A percentile compares a stretch with the other conserved stretches of the same genome.
These are phyloP conservation scores for Colletotrichum acutatum DNA, from an alignment of 2,329 filamentous ascomycete genomes.

Conservation along the genomic window DNA sequence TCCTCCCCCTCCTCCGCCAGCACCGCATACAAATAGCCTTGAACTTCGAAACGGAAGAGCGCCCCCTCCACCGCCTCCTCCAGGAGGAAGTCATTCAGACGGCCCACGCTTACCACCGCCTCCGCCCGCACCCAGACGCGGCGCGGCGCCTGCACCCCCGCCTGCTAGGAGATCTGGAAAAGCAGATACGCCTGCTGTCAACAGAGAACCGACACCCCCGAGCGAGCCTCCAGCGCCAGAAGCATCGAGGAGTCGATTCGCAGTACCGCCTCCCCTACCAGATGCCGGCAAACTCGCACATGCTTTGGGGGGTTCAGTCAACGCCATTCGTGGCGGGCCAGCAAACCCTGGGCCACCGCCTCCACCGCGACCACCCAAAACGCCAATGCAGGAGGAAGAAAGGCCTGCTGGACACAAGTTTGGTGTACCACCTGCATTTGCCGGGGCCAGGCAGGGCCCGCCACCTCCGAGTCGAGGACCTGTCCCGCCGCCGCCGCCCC, in stretches of 20 bases:
- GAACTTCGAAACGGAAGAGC: constrained; percentile 45
- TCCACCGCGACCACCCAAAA: constrained; percentile 76
- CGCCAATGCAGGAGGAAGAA: constrained; percentile 74
- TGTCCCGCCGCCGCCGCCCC: constrained; percentile 77
- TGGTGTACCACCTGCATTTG: constrained; percentile 83
- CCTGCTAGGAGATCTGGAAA: constrained; percentile 70
- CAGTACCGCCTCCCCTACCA: constrained; percentile 79
- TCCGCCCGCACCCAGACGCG: constrained; percentile 49
- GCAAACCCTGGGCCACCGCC: constrained; percentile 69
- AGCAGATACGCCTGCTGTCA: constrained; percentile 51
- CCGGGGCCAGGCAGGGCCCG: constrained; percentile 75
- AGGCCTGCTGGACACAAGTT: constrained; percentile 67
- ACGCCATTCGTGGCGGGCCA: constrained; percentile 41
- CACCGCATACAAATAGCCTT: constrained; percentile 45
- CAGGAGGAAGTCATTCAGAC: constrained; percentile 36
- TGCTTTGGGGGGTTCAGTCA: constrained; percentile 52
- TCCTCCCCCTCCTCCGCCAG: constrained; percentile 42
- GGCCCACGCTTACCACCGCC: constrained; percentile 54
- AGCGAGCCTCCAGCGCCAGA: constrained; percentile 76
- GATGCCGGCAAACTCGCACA: constrained; percentile 90
- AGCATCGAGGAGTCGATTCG: constrained; percentile 60
- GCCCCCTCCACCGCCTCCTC: constrained; percentile 49
- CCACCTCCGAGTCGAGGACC: constrained; percentile 78
- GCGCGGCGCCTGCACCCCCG: constrained; percentile 64
- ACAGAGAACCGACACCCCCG: constrained; percentile 66